Evolutionary conservation across 768 basidiomycete species (phyloP).

Genomic region (Collybia nuda): DNA sequence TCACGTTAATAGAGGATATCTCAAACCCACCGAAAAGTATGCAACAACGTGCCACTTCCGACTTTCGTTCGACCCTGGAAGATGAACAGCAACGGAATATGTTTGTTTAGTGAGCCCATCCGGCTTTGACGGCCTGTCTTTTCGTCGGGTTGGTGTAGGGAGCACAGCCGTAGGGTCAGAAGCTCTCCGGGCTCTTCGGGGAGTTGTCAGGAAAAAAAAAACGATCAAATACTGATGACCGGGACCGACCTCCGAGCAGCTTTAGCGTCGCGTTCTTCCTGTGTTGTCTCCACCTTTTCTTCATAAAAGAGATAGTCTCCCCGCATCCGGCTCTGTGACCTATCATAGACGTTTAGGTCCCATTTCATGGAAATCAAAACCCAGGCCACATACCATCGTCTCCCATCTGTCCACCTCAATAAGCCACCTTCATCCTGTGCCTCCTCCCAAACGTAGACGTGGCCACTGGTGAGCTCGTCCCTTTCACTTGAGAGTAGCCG

Average conservation of each 20-base stretch:
- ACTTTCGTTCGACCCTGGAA: conserved; percentile 54
- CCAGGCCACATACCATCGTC: conserved; percentile 56
- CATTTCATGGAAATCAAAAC: not conserved
- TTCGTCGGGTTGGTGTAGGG: conserved; percentile 64
- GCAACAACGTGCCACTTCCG: conserved; percentile 86
- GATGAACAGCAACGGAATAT: conserved; percentile 73
- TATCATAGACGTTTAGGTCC: conserved; percentile 20
- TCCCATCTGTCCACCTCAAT: conserved; percentile 80
- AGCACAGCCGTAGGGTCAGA: conserved; percentile 59
- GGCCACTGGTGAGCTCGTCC: conserved; percentile 68
- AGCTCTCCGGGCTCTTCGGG: conserved; percentile 51
- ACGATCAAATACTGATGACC: not conserved
- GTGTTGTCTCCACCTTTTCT: conserved; percentile 78
- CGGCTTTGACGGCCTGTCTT: conserved; percentile 75
- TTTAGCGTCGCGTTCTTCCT: conserved; percentile 77
- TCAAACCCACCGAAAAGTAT: conserved; percentile 66
- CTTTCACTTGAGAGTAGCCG: conserved; percentile 70
- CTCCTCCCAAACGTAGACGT: conserved; percentile 87
- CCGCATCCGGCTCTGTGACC: conserved; percentile 86
- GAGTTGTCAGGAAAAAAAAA: conserved; percentile 9
- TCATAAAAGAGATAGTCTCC: conserved; percentile 84
- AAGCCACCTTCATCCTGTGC: conserved; percentile 71
- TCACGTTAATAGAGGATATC: not conserved
- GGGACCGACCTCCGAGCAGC: conserved; percentile 66
- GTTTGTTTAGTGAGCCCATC: conserved; percentile 87